phyloP scores from a whole-genome alignment of 257 asterid species.

The Voacanga thouarsii region DNA sequence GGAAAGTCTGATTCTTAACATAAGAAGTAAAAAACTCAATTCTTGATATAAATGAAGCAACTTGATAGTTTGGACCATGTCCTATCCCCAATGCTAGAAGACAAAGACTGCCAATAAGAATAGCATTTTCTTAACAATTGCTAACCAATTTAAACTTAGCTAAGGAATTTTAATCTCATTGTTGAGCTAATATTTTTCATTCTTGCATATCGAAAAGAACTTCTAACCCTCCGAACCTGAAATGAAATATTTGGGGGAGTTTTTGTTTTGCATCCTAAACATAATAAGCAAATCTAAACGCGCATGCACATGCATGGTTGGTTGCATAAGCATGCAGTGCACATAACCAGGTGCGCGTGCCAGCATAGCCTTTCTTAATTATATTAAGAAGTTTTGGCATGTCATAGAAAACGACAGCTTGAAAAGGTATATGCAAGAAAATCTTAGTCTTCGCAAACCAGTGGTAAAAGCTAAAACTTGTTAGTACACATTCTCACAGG shows the following conservation, averaged over 20 bases:
- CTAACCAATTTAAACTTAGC: too few relatives aligned
- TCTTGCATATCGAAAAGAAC: not conserved
- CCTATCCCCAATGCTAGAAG: too few relatives aligned
- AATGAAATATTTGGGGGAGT: too few relatives aligned
- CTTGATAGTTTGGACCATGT: too few relatives aligned
- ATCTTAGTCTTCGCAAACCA: not conserved
- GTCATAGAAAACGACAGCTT: conserved; percentile 26
- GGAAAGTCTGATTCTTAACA: too few relatives aligned
- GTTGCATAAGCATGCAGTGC: conserved; percentile 25
- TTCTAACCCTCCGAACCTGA: too few relatives aligned
- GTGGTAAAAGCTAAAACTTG: conserved; percentile 14
- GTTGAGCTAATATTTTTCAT: not conserved
- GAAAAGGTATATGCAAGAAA: conserved; percentile 14
- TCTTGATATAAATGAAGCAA: too few relatives aligned
- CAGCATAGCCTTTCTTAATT: conserved; percentile 14
- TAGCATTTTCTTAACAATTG: too few relatives aligned
- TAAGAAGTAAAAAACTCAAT: too few relatives aligned
- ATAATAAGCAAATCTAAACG: conserved; percentile 7
- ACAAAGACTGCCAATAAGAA: too few relatives aligned
- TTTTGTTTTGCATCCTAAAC: not conserved
- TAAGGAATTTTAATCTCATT: too few relatives aligned
- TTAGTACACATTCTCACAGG: not conserved
- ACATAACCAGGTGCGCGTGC: conserved; percentile 51
- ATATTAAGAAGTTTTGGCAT: conserved; percentile 4
- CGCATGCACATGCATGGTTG: conserved; percentile 38